Conservation (phyloP, 176 grass and related monocot species). For the Hyparrhenia diplandra region DNA sequence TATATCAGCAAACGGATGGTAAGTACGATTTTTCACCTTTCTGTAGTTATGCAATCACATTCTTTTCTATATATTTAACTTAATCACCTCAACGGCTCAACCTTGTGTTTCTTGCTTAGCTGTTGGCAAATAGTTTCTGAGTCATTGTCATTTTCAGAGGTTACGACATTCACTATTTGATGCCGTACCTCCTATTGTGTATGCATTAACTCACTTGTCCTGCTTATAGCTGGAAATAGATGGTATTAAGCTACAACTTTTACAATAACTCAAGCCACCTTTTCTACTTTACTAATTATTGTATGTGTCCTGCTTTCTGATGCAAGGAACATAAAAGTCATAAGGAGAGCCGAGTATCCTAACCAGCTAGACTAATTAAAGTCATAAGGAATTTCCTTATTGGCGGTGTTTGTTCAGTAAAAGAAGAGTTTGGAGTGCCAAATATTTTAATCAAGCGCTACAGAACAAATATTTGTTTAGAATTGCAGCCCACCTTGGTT, state of each 20-base stretch:
- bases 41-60: not conserved
- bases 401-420: not conserved
- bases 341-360: no score
- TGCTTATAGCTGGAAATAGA: conserved; percentile 1
- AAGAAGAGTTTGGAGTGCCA: not conserved
- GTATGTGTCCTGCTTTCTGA: not conserved
- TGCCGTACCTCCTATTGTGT: not conserved
- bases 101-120: not conserved
- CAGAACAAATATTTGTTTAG: not conserved
- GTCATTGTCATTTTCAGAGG: not conserved
- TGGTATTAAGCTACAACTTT: not conserved
- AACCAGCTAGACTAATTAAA: no score
- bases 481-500: not conserved
- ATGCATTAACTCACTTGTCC: not conserved
- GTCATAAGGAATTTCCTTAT: not conserved
- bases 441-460: not conserved
- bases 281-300: not conserved
- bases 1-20: conserved; percentile 97
- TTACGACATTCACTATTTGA: not conserved
- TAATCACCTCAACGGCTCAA: not conserved
- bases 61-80: not conserved
- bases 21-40: conserved; percentile 30
- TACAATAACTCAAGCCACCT: not conserved
- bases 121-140: conserved; percentile 5
- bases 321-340: not conserved